Conservation (phyloP, 768 basidiomycete species). For the Pleurotus platypus region DNA sequence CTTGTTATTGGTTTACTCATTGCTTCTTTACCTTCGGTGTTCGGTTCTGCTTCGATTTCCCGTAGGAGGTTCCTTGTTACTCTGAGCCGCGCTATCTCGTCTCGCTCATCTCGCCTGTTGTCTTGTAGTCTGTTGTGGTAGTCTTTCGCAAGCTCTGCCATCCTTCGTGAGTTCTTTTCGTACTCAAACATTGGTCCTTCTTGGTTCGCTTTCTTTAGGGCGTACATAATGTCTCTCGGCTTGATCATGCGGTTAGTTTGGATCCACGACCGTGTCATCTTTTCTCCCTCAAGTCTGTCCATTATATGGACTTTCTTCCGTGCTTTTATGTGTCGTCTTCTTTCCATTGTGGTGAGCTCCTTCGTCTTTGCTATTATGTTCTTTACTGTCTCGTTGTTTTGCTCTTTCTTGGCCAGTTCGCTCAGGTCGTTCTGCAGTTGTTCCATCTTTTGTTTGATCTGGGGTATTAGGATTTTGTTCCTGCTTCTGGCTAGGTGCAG, state of each 20-base stretch:
- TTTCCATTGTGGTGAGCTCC: no score
- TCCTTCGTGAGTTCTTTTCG: neutral
- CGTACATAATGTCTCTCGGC: conserved; percentile 3
- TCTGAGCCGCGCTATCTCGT: neutral
- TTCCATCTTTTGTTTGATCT: no score
- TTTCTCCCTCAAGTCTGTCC: conserved; percentile 3
- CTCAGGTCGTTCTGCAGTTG: no score
- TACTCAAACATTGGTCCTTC: no score
- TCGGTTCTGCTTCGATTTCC: neutral
- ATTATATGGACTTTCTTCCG: neutral
- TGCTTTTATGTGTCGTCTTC: neutral
- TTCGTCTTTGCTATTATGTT: no score
- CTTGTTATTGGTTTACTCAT: conserved; percentile 2
- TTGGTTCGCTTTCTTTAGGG: neutral
- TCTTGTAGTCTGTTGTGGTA: conserved; percentile 5
- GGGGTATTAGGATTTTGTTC: no score
- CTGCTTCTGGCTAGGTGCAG: no score
- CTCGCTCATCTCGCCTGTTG: neutral
- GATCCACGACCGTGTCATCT: neutral
- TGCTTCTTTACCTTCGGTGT: neutral
- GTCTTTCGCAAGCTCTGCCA: neutral
- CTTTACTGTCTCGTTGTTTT: no score
- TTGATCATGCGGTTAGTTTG: neutral
- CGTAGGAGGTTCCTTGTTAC: neutral
- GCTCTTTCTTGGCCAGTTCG: no score